These are phyloP conservation scores for Lepidium sativum DNA, from an alignment of 345 rosid species.

Conservation along the genomic window DNA sequence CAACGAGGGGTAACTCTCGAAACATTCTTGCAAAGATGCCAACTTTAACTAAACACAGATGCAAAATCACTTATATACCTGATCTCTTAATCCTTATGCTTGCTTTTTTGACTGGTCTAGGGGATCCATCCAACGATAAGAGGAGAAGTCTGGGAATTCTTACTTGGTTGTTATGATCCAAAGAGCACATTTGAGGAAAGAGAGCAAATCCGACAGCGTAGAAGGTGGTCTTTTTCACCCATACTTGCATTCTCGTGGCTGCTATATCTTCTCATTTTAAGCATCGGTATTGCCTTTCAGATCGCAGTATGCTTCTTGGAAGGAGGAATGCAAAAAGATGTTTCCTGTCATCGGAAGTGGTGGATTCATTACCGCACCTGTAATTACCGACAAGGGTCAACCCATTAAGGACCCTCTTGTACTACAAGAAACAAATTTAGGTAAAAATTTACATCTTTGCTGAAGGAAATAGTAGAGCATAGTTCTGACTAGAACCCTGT, in stretches of 20 bases:
- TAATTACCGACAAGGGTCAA: slow-evolving; percentile 71
- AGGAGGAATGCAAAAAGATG: slow-evolving; percentile 58
- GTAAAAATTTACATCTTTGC: slow-evolving; percentile 23
- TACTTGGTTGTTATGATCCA: slow-evolving; percentile 91
- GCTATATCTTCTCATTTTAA: not conserved
- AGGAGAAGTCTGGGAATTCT: slow-evolving; percentile 99
- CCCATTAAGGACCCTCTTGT: slow-evolving; percentile 81
- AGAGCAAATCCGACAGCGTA: slow-evolving; percentile 56
- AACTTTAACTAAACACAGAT: not conserved
- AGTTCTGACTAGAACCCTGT: not conserved
- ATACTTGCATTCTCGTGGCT: slow-evolving; percentile 4
- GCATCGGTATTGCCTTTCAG: slow-evolving; percentile 28
- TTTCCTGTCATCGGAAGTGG: slow-evolving; percentile 93
- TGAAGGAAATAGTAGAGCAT: slow-evolving; percentile 4
- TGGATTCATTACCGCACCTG: slow-evolving; percentile 78
- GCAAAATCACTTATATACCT: not conserved
- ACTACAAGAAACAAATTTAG: slow-evolving; percentile 53
- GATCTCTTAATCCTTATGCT: not conserved
- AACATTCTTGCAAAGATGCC: not conserved
- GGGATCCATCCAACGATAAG: slow-evolving; percentile 96
- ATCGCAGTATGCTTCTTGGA: slow-evolving; percentile 67
- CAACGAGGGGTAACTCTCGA: slow-evolving; percentile 56
- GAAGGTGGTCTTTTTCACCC: slow-evolving; percentile 49
- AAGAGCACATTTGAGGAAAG: slow-evolving; percentile 86
- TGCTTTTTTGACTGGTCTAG: slow-evolving; percentile 30